Evolutionary conservation across 441 rosid species (phyloP).

Genomic region (Populus hybrid): DNA sequence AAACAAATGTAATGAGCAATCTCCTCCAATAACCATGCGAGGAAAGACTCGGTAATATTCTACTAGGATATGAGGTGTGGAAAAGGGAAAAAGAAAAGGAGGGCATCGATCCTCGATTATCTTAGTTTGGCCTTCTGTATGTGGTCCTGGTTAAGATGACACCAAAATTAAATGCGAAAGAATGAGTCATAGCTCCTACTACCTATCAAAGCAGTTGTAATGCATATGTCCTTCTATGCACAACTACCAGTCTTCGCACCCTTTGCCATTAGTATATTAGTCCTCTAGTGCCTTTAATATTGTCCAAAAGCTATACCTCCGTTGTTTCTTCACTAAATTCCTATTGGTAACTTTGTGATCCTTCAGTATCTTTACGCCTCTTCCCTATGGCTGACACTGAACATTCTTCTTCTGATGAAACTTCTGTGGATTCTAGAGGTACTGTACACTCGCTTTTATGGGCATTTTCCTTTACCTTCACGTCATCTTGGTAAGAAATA

Average conservation of each 20-base stretch:
- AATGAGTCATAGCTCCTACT: not conserved
- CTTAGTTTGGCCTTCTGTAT: no score
- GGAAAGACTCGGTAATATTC: no score
- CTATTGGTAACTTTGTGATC: not conserved
- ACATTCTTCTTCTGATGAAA: conserved; percentile 38
- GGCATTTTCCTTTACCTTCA: not conserved
- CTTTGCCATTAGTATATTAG: not conserved
- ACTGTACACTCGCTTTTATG: not conserved
- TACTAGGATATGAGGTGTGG: no score
- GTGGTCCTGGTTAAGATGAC: no score
- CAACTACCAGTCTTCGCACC: conserved; percentile 40
- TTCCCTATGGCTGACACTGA: conserved; percentile 46
- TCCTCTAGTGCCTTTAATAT: not conserved
- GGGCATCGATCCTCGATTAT: no score
- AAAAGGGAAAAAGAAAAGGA: no score
- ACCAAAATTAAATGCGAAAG: no score
- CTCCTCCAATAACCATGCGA: no score
- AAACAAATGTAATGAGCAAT: no score
- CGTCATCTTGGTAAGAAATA: not conserved
- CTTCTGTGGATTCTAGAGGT: conserved; percentile 33
- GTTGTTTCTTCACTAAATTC: not conserved
- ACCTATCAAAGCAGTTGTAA: conserved; percentile 20
- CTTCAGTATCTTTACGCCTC: not conserved
- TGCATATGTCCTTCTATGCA: not conserved
- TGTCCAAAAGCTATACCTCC: not conserved